phyloP scores from a whole-genome alignment of 441 rosid genomes.

The Gossypium lobatum region DNA sequence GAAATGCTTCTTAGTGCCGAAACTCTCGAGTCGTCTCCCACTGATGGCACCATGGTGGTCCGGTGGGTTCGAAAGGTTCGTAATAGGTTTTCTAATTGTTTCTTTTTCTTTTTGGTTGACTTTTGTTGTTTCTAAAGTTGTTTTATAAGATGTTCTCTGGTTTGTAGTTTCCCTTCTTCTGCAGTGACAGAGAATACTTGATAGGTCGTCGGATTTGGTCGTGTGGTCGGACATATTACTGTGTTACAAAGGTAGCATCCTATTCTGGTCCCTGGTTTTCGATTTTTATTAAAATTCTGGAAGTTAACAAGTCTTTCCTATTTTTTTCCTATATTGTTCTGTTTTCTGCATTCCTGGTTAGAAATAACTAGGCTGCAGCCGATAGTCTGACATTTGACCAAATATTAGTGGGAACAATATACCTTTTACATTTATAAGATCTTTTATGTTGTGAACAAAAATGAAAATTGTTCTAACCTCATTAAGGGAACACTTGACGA shows the following conservation, averaged over 20 bases:
- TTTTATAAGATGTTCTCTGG: slow-evolving; percentile 1
- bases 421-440: not conserved
- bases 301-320: not conserved
- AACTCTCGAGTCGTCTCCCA: slow-evolving; percentile 55
- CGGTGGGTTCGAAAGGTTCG: slow-evolving; percentile 88
- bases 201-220: slow-evolving; percentile 96
- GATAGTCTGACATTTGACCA: not conserved
- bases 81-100: not conserved
- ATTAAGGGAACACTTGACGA: not conserved
- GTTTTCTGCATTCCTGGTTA: not conserved
- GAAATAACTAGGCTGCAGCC: not conserved
- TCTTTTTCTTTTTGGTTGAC: not conserved
- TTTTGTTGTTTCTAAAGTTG: slow-evolving; percentile 3
- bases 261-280: not conserved
- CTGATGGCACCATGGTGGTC: slow-evolving; percentile 72
- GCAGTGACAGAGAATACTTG: slow-evolving; percentile 86
- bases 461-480: not conserved
- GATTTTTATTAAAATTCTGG: not conserved
- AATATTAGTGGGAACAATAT: not conserved
- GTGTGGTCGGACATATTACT: slow-evolving; percentile 67
- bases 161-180: slow-evolving; percentile 91
- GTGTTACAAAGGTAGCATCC: slow-evolving; percentile 72
- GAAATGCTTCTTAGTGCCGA: slow-evolving; percentile 70
- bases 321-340: not conserved
- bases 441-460: not conserved